phyloP scores from a whole-genome alignment of 2,329 filamentous ascomycete species.

The Aspergillus fischeri region DNA sequence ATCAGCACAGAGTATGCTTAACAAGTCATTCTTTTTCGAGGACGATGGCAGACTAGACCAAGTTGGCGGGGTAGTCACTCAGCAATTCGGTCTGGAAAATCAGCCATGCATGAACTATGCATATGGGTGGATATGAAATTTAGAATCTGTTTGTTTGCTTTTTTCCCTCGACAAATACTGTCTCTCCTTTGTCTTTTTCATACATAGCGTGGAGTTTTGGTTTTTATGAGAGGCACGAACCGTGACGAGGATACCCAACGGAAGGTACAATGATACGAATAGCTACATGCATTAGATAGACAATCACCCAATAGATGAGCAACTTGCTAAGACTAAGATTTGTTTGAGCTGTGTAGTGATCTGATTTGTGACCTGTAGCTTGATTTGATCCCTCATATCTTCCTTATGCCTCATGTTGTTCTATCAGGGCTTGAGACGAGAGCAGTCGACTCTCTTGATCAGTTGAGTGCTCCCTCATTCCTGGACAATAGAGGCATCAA shows the following conservation, averaged over 20 bases:
- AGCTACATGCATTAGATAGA: constrained; percentile 16
- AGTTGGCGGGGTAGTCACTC: constrained; percentile 17
- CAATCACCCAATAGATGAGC: constrained; percentile 1
- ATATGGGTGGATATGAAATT: constrained; percentile 30
- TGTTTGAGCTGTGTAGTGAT: background rate
- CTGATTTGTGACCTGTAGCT: background rate
- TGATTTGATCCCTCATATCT: background rate
- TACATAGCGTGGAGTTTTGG: constrained; percentile 33
- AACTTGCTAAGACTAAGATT: background rate
- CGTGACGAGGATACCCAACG: constrained; percentile 24
- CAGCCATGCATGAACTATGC: constrained; percentile 33
- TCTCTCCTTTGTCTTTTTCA: constrained; percentile 5
- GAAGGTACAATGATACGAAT: constrained; percentile 13
- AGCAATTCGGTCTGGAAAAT: constrained; percentile 24
- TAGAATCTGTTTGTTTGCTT: background rate
- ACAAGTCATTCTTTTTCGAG: constrained; percentile 34
- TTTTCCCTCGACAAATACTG: background rate
- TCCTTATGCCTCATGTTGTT: too few species aligned
- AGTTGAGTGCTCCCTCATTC: too few species aligned
- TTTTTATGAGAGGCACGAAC: constrained; percentile 18
- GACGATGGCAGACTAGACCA: constrained; percentile 22
- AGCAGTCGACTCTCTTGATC: too few species aligned
- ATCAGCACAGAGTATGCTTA: constrained; percentile 22
- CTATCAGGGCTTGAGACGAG: too few species aligned
- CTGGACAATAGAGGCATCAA: too few species aligned